Evolutionary conservation across 257 asterid species (phyloP).

Genomic region (Nicotiana paniculata): DNA sequence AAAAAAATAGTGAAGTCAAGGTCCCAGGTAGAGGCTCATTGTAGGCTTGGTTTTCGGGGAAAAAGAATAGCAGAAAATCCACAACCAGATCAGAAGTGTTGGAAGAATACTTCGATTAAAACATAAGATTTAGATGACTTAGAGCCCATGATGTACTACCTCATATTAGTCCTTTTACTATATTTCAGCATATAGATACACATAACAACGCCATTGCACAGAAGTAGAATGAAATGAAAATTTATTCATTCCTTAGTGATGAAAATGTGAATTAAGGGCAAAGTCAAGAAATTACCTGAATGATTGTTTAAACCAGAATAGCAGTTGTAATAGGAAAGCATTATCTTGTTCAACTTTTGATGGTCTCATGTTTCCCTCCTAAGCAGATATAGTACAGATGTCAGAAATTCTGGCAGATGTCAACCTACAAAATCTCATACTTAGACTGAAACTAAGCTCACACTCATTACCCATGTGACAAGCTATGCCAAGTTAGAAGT

Average conservation of each 20-base stretch:
- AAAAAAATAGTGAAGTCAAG: not conserved
- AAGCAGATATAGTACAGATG: constrained; percentile 11
- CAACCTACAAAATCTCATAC: constrained; percentile 1
- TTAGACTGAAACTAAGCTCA: not conserved
- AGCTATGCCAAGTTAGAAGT: not conserved
- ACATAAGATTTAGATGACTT: not conserved
- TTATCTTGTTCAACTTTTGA: constrained; percentile 70
- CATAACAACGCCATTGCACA: not conserved
- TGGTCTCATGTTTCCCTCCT: constrained; percentile 84
- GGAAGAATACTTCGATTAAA: not conserved
- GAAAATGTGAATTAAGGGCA: not conserved
- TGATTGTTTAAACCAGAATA: constrained; percentile 97
- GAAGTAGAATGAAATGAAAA: not conserved
- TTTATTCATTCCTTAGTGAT: not conserved
- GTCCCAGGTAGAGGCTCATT: not conserved
- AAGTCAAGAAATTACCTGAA: constrained; percentile 49
- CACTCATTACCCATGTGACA: constrained; percentile 1
- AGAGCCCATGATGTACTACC: not conserved
- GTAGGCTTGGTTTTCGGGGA: not conserved
- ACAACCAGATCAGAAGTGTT: not conserved
- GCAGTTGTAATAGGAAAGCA: constrained; percentile 87
- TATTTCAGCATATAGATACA: not conserved
- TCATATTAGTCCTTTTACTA: not conserved
- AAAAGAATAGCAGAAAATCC: not conserved
- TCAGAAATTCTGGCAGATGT: not conserved